Evolutionary conservation across 306 rosid genomes (phyloP).

Genomic region (Citrullus colocynthis): DNA sequence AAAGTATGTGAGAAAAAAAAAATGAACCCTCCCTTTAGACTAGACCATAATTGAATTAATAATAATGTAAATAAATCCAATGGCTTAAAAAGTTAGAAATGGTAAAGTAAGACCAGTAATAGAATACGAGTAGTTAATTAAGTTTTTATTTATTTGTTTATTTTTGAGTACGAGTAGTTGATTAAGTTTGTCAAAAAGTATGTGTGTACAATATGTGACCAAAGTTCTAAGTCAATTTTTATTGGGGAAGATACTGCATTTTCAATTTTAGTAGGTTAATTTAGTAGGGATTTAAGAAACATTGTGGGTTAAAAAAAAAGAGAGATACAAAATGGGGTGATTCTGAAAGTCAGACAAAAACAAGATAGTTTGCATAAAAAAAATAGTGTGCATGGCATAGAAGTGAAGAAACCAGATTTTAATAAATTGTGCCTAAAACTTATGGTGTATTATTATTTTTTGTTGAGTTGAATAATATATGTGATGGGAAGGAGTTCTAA

Average conservation of each 20-base stretch:
- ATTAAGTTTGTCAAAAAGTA: background rate
- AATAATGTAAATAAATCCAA: background rate
- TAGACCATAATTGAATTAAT: background rate
- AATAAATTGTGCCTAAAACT: too few species aligned
- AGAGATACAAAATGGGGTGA: background rate
- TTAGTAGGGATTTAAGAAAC: background rate
- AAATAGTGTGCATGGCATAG: too few species aligned
- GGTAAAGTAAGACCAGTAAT: background rate
- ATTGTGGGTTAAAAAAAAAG: background rate
- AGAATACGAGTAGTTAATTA: background rate
- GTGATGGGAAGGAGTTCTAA: too few species aligned
- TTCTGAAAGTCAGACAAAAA: too few species aligned
- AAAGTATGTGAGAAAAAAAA: background rate
- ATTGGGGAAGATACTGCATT: background rate
- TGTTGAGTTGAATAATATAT: too few species aligned
- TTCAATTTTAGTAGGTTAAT: background rate
- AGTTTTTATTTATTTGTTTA: too few species aligned
- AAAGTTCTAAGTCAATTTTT: background rate
- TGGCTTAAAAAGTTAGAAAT: background rate
- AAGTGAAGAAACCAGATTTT: too few species aligned
- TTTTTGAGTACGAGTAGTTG: background rate
- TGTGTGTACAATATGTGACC: background rate
- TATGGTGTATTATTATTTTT: too few species aligned
- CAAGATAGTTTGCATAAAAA: background rate
- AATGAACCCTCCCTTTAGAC: background rate